Conservation (phyloP, 805 yeast genomes). For the Blastobotrys attinorum region DNA sequence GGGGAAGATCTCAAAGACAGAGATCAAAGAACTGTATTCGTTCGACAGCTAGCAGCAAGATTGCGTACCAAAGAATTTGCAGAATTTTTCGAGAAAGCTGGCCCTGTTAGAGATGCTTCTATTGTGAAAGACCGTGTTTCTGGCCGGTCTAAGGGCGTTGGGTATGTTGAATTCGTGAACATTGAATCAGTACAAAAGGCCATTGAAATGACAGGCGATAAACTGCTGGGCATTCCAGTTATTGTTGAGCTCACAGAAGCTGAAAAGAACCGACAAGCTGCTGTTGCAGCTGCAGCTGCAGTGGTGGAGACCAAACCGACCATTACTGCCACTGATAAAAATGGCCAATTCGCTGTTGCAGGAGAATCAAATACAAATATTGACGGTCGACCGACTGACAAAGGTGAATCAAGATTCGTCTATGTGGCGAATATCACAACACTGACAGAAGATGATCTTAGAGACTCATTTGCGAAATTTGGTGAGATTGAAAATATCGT, state of each 20-base stretch:
- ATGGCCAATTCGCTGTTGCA: constrained; percentile 26
- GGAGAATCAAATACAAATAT: too few relatives aligned
- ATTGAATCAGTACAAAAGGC: constrained; percentile 26
- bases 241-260: constrained; percentile 29
- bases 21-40: constrained; percentile 30
- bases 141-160: constrained; percentile 30
- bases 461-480: constrained; percentile 51
- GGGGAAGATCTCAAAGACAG: constrained; percentile 14
- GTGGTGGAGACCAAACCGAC: not conserved
- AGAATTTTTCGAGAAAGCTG: constrained; percentile 27
- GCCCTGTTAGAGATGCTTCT: constrained; percentile 28
- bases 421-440: too few relatives aligned
- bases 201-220: constrained; percentile 26
- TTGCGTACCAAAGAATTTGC: constrained; percentile 25
- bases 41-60: constrained; percentile 29
- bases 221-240: constrained; percentile 28
- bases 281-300: constrained; percentile 8
- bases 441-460: constrained; percentile 72
- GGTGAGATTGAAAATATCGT: constrained; percentile 78
- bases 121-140: constrained; percentile 28
- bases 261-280: constrained; percentile 26
- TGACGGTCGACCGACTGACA: too few relatives aligned
- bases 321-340: constrained; percentile 19
- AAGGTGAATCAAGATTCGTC: too few relatives aligned
- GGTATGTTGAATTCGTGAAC: constrained; percentile 28